Percentiles rank a stretch among this genome's conserved stretches.
phyloP scores from a whole-genome alignment of 139 green algal genomes.

The Ettlia oleoabundans region DNA sequence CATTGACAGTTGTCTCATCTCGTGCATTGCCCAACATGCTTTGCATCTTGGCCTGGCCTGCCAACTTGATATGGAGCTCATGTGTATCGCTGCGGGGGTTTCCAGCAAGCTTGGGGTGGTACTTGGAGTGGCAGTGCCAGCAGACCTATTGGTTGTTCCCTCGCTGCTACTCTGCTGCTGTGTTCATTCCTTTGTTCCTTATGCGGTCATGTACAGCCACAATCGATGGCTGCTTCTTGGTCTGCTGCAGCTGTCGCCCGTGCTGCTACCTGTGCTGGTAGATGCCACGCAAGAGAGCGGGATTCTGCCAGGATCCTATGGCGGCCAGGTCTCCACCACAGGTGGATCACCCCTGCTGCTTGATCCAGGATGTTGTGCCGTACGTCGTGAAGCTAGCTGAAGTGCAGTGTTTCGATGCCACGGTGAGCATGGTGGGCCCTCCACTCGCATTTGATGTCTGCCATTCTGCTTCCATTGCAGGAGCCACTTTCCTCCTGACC shows the following conservation, averaged over 20 bases:
- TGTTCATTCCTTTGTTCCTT: not conserved
- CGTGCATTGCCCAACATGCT: too few species aligned
- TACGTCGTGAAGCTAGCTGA: not conserved
- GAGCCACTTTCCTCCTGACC: conserved; percentile 41
- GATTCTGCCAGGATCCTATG: conserved; percentile 25
- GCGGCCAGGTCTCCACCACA: conserved; percentile 20
- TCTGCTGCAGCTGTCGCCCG: conserved; percentile 19
- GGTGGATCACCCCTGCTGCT: not conserved
- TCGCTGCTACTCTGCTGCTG: not conserved
- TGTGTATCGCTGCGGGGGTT: too few species aligned
- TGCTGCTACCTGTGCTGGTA: conserved; percentile 39
- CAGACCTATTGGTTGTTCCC: not conserved
- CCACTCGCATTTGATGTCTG: not conserved
- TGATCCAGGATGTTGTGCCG: not conserved
- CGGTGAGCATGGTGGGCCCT: too few species aligned
- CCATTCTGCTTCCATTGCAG: not conserved
- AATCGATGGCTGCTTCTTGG: not conserved
- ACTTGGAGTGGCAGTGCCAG: too few species aligned
- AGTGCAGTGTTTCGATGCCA: too few species aligned
- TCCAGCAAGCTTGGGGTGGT: too few species aligned
- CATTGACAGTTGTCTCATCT: not conserved
- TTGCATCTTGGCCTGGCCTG: too few species aligned
- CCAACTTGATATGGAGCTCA: too few species aligned
- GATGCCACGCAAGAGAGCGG: conserved; percentile 37
- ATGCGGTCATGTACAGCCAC: not conserved